Evolutionary conservation across 495 filamentous ascomycete genomes (phyloP), one percentile per base, ranked within the genome.

Genomic region (Xylaria venustula): DNA sequence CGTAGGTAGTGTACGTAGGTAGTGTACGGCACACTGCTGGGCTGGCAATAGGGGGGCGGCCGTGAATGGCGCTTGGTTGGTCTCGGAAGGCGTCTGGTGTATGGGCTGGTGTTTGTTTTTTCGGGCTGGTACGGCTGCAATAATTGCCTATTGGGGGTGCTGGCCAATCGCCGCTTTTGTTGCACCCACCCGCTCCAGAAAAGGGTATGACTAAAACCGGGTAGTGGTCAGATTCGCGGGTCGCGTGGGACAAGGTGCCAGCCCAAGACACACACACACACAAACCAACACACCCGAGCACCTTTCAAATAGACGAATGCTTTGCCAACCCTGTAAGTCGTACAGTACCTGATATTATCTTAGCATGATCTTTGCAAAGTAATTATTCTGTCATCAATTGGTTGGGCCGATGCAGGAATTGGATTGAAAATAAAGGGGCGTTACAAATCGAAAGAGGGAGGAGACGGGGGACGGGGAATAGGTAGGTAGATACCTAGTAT

Each of bases 181-280:
- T 51, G 19, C 23, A 34, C 56, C 46, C 46, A 32, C 34, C 46
- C 25, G 20, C 19, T 37, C 44, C 44, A 49, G 42, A 37, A 49
- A 37, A 14, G n/a, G 51, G 22, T 22, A 30, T n/a, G 17, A 34
- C 46, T 59, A 41, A 30, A 41, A 41, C 25, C 56, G 46, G 56
- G 56, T 59, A 58, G 46, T 20, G 46, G 56, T 42, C 23, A 34
- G 25, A 59, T 20, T 36, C 54, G 54, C 30, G 42, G 54, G 41
- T 57, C 17, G 26, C 26, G 40, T 55, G 53, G 53, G 53, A 55
- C 53, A 32, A 45, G 25, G 36, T 15, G 30, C 30, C 4, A 34
- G 30, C 11, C 36, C 17, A 14, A n/a, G 37, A n/a, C 36, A 54
- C n/a, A n/a, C n/a, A n/a, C n/a, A n/a, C n/a, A n/a, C n/a, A n/a